Evolutionary conservation across 805 yeast species (phyloP).

Genomic region (Candida schatavii): DNA sequence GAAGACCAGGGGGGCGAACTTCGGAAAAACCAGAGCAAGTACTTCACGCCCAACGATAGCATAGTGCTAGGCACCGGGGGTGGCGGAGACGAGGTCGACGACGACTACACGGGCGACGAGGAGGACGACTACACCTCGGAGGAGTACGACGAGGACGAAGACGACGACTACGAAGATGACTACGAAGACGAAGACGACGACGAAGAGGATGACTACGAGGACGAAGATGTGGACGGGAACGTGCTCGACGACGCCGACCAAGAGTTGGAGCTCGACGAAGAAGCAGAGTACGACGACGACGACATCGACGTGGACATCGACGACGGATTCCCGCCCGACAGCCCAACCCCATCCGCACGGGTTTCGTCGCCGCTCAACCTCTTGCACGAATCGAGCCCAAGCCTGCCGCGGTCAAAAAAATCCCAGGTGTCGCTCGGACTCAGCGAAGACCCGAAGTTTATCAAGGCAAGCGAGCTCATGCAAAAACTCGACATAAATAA

Average conservation of each 20-base stretch:
- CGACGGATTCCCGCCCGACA: slow-evolving; percentile 4
- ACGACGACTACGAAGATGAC: slow-evolving; percentile 26
- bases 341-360: background rate
- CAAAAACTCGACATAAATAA: slow-evolving; percentile 3
- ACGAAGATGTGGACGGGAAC: slow-evolving; percentile 22
- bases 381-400: background rate
- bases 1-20: slow-evolving; percentile 20
- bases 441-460: slow-evolving; percentile 5
- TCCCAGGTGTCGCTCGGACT: slow-evolving; percentile 1
- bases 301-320: slow-evolving; percentile 13
- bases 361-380: slow-evolving; percentile 1
- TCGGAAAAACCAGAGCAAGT: slow-evolving; percentile 16
- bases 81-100: slow-evolving; percentile 12
- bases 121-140: slow-evolving; percentile 11
- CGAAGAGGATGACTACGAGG: slow-evolving; percentile 30
- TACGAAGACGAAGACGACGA: slow-evolving; percentile 21
- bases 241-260: slow-evolving; percentile 15
- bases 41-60: slow-evolving; percentile 12
- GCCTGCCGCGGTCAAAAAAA: background rate
- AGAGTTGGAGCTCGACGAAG: slow-evolving; percentile 14
- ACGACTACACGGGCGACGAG: slow-evolving; percentile 12
- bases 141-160: slow-evolving; percentile 25
- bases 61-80: slow-evolving; percentile 8
- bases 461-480: slow-evolving; percentile 6
- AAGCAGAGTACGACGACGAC: slow-evolving; percentile 14